Evolutionary conservation across 2,329 filamentous ascomycete species (phyloP).

Genomic region (Pyrenochaeta sp.): DNA sequence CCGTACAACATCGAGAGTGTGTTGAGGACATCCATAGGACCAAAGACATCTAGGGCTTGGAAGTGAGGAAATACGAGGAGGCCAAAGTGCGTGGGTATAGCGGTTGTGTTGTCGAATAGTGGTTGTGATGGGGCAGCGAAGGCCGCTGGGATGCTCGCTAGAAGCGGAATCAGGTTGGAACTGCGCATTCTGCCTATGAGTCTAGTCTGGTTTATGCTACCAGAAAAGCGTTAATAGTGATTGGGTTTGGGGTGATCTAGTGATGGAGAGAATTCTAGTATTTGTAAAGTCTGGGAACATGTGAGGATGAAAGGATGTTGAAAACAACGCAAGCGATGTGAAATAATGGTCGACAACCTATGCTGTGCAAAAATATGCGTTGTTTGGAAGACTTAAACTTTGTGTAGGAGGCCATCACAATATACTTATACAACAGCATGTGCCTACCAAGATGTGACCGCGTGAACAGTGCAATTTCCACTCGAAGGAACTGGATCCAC

Average conservation of each 20-base stretch:
- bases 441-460: no score
- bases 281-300: not conserved
- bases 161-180: constrained; percentile 14
- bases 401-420: no score
- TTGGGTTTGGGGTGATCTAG: no score
- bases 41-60: constrained; percentile 47
- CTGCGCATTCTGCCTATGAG: constrained; percentile 11
- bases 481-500: no score
- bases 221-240: no score
- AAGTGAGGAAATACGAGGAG: constrained; percentile 31
- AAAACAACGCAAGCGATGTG: not conserved
- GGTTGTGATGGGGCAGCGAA: constrained; percentile 19
- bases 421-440: no score
- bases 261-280: no score
- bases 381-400: no score
- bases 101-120: constrained; percentile 28
- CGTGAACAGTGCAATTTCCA: no score
- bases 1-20: constrained; percentile 34
- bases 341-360: no score
- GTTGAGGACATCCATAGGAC: constrained; percentile 56
- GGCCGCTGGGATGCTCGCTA: constrained; percentile 9
- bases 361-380: no score
- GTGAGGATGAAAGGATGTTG: not conserved
- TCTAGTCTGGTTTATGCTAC: not conserved
- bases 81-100: constrained; percentile 30